Conservation (phyloP, 73 alveolate genomes). For the Paramecium sexaurelia region DNA sequence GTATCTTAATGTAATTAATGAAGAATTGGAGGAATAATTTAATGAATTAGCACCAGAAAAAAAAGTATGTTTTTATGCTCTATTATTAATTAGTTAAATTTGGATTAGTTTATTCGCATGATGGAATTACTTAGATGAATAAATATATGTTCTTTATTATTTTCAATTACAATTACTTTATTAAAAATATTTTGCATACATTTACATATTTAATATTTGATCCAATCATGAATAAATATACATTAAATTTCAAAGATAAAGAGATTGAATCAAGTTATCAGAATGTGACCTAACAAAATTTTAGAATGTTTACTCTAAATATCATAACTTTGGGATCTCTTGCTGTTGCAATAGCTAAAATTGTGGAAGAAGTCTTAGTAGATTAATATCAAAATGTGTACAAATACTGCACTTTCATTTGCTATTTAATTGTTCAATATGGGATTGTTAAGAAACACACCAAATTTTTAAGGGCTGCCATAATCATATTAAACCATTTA, state of each 20-base stretch:
- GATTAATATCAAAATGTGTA: not conserved
- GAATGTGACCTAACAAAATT: not conserved
- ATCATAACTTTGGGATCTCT: not conserved
- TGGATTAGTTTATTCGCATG: not conserved
- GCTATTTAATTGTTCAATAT: not conserved
- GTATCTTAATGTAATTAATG: not conserved
- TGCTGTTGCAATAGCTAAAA: not conserved
- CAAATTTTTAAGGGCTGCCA: not conserved
- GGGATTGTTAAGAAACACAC: not conserved
- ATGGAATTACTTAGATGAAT: not conserved
- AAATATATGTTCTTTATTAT: not conserved
- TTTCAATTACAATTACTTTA: not conserved
- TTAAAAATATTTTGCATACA: not conserved
- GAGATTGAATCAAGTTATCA: not conserved
- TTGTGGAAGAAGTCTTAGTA: not conserved
- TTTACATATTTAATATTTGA: not conserved
- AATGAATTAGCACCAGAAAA: not conserved
- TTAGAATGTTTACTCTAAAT: not conserved
- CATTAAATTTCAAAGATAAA: constrained; percentile 10
- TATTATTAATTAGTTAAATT: not conserved
- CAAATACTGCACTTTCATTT: not conserved
- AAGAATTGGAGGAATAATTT: not conserved
- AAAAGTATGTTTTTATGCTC: not conserved
- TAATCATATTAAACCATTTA: not conserved
- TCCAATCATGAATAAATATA: constrained; percentile 6